These are phyloP conservation scores for Megacollybia platyphylla DNA, from an alignment of 1,284 basidiomycete genomes.

Conservation along the genomic window DNA sequence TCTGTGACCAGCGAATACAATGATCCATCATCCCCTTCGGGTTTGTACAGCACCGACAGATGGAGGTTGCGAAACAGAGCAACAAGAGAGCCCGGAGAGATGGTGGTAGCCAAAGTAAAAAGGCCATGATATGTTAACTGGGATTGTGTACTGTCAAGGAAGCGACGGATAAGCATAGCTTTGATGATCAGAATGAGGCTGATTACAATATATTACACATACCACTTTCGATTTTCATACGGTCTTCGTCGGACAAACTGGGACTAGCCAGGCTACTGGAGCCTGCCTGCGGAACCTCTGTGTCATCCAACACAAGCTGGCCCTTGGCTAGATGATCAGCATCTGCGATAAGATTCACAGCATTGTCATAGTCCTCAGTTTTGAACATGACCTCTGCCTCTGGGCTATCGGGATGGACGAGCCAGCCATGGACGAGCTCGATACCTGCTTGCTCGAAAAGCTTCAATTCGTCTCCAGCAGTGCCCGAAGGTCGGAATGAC, in stretches of 20 bases:
- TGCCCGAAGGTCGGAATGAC: slow-evolving; percentile 51
- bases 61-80: slow-evolving; percentile 86
- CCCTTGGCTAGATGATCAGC: slow-evolving; percentile 65
- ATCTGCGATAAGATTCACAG: slow-evolving; percentile 62
- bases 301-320: slow-evolving; percentile 32
- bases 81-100: slow-evolving; percentile 45
- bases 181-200: not conserved
- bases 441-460: slow-evolving; percentile 79
- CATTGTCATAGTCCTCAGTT: slow-evolving; percentile 55
- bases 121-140: slow-evolving; percentile 82
- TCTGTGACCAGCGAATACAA: slow-evolving; percentile 80
- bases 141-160: slow-evolving; percentile 62
- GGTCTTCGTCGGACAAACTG: slow-evolving; percentile 34
- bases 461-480: slow-evolving; percentile 59
- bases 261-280: slow-evolving; percentile 15
- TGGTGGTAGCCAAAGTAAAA: slow-evolving; percentile 49
- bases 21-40: slow-evolving; percentile 23
- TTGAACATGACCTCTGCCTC: slow-evolving; percentile 44
- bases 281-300: slow-evolving; percentile 9
- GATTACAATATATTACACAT: slow-evolving; percentile 11
- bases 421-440: slow-evolving; percentile 81
- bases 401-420: slow-evolving; percentile 64
- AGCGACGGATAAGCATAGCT: slow-evolving; percentile 61
- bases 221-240: slow-evolving; percentile 57
- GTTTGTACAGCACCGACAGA: slow-evolving; percentile 75